Base-by-base conservation (phyloP, 1,284 basidiomycete species). In the Cutaneotrichosporon dermatis region DNA sequence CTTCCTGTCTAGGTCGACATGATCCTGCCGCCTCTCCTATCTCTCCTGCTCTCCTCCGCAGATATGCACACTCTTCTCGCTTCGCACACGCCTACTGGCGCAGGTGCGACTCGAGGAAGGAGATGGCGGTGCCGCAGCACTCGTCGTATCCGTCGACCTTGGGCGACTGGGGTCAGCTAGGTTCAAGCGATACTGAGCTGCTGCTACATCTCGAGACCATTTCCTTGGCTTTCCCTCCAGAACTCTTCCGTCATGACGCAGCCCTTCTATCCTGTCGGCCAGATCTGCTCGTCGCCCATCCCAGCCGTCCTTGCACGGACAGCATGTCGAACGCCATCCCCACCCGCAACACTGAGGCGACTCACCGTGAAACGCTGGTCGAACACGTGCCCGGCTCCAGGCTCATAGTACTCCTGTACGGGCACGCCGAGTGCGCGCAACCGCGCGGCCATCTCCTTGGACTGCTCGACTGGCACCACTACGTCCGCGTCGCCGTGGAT, bases 281-380 rank as follows among this genome's bases (percentile, higher is more conserved):
- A 25, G 25, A 25, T 25, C 25, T 25, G 25, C 25, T 25, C 25
- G 25, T 25, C 25, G 25, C 25, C 25, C 25, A 25, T 25, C 25
- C 25, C 25, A 25, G 25, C 25, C 25, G 25, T 25, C 25, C 25
- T 25, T 25, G 25, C 25, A 25, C 25, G 25, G 25, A 25, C 25
- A 25, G 25, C 25, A 25, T 41, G 9, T 13, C n/a, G 11, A 10
- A 1, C 40, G 7, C 40, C 40, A 41, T 3, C 40, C 40, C 40
- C 40, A 12, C 40, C 40, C 40, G 5, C 11, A 9, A 4, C 40
- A 6, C 45, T 40, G 39, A 9, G 39, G 9, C 25, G 15, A 64
- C 68, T 64, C 67, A 71, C 70, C 7, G 53, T 60, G 54, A 65
- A 63, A 37, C 52, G 55, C 39, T 62, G 49, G 33, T 72, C 70